Conservation (phyloP, 2,329 filamentous ascomycete genomes). For the Xylaria sp. region DNA sequence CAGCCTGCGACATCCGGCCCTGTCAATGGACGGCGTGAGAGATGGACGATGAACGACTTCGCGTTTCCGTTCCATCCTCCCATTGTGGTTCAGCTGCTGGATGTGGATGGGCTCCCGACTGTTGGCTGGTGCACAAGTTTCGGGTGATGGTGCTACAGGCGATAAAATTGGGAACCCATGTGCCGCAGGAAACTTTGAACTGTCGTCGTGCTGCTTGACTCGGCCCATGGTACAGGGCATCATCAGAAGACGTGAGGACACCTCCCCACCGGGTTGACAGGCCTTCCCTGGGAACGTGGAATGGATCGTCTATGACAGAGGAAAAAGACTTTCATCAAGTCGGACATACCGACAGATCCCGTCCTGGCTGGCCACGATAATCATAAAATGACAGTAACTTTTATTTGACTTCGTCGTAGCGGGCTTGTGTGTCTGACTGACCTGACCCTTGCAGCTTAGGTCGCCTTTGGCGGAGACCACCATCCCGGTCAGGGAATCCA, state of each 20-base stretch:
- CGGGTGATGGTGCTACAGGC: slow-evolving; percentile 16
- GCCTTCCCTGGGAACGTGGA: neutral
- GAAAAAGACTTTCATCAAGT: neutral
- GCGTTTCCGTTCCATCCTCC: neutral
- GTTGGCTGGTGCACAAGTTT: slow-evolving; percentile 14
- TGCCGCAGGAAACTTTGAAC: slow-evolving; percentile 11
- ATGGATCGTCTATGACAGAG: neutral
- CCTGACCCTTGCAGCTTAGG: slow-evolving; percentile 34
- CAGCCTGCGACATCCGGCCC: no score
- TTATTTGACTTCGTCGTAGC: slow-evolving; percentile 24
- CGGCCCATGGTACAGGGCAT: slow-evolving; percentile 6
- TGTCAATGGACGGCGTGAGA: neutral
- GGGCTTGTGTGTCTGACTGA: slow-evolving; percentile 24
- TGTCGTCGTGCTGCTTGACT: slow-evolving; percentile 5
- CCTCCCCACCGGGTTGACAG: no score
- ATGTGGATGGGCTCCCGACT: slow-evolving; percentile 2
- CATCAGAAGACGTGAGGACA: no score
- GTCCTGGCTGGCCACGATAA: neutral
- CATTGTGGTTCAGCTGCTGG: neutral
- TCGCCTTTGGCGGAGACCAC: slow-evolving; percentile 26
- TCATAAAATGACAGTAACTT: slow-evolving; percentile 3
- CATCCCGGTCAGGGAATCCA: slow-evolving; percentile 32
- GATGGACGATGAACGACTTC: no score
- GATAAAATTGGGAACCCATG: slow-evolving; percentile 13
- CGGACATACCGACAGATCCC: neutral